Percentiles rank a stretch among this genome's conserved stretches.
Evolutionary conservation across 805 yeast species (phyloP).

Genomic region (Candida awuae): DNA sequence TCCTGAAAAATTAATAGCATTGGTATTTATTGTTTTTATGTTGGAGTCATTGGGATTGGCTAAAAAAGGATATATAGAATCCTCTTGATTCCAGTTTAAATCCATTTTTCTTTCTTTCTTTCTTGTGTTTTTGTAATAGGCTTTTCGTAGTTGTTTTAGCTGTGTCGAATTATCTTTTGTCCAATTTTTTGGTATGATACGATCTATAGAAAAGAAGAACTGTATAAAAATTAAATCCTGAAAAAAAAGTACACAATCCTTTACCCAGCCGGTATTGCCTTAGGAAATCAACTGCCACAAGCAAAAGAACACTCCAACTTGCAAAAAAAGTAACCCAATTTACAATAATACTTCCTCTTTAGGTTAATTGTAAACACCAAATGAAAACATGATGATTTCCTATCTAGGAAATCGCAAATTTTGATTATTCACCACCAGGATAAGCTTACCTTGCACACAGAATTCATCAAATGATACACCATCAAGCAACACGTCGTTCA

Average conservation of each 20-base stretch:
- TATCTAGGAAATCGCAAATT: neutral
- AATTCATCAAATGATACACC: neutral
- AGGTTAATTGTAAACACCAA: conserved; percentile 3
- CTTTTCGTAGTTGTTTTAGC: neutral
- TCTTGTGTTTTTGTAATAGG: neutral
- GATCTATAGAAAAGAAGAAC: too few species aligned
- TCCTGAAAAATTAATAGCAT: neutral
- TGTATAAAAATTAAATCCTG: too few species aligned
- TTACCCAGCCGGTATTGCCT: too few species aligned
- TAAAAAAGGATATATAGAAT: conserved; percentile 8
- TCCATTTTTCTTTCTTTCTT: neutral
- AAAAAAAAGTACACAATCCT: too few species aligned
- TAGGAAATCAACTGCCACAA: too few species aligned
- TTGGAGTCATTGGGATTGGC: neutral
- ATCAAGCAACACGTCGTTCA: conserved; percentile 1
- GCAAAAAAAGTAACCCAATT: too few species aligned
- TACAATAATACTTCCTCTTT: conserved; percentile 7
- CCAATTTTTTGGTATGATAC: too few species aligned
- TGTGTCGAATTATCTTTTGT: too few species aligned
- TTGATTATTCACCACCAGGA: neutral
- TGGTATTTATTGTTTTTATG: neutral
- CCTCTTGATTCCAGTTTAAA: conserved; percentile 6
- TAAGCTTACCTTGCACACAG: neutral
- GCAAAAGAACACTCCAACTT: too few species aligned
- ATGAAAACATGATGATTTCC: neutral